phyloP scores from a whole-genome alignment of 148 eudicot species.

The Persicaria maculosa region DNA sequence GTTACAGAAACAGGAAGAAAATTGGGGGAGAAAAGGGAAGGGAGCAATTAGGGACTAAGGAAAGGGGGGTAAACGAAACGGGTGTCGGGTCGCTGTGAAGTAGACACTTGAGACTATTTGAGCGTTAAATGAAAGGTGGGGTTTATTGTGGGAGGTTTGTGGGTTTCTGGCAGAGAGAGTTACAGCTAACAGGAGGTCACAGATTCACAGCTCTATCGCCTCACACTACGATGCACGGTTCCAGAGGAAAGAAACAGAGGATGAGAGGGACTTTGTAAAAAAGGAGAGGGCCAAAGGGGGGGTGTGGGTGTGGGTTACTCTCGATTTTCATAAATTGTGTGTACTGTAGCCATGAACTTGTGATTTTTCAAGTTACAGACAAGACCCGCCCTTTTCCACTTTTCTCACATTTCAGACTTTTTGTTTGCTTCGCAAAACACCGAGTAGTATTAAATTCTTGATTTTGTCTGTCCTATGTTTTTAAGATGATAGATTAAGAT shows the following conservation, averaged over 20 bases:
- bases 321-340: too few species aligned
- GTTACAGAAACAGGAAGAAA: background rate
- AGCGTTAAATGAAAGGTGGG: background rate
- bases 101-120: background rate
- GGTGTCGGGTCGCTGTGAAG: background rate
- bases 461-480: too few species aligned
- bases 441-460: too few species aligned
- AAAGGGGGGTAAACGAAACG: background rate
- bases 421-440: too few species aligned
- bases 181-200: background rate
- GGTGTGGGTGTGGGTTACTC: too few species aligned
- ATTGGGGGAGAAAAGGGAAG: background rate
- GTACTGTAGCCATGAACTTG: too few species aligned
- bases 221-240: constrained; percentile 8
- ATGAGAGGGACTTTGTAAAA: background rate
- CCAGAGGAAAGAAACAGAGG: background rate
- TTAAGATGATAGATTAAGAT: too few species aligned
- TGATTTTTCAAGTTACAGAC: too few species aligned
- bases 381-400: too few species aligned
- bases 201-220: background rate
- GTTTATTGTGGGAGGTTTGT: background rate
- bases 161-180: background rate
- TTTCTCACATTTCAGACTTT: too few species aligned
- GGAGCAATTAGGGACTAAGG: background rate
- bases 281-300: background rate